Base-by-base conservation (phyloP, 106 monocot species). In the Platanthera guangdongensis region DNA sequence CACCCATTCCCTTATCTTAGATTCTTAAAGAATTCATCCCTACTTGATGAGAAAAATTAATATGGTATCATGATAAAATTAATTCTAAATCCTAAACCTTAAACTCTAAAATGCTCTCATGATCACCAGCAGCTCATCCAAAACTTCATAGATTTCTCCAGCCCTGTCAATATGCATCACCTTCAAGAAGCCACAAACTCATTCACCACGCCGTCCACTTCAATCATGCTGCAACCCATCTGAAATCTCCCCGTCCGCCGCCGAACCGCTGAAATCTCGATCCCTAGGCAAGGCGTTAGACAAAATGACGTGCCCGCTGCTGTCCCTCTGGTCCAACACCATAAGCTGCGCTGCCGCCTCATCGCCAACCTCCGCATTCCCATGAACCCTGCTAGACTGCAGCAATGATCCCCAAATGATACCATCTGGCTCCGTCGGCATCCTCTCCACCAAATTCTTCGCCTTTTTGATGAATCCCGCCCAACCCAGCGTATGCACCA, bases 141-240 rank as follows among this genome's bases (percentile, higher is more conserved):
- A 75, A 10, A 57, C 39, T 50, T 25, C 25, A 45, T 51, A 77
- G 62, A 85, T 81, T 11, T 81, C 75, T 63, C 21, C 16, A 11
- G 77, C 67, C 52, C 32, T n/a, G 9, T 77, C 9, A n/a, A n/a
- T n/a, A 55, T 86, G 83, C 74, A 83, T 15, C 57, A 57, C 54
- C 4, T n/a, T n/a, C 83, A 83, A 32, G 57, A 71, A 51, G 78
- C 84, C 25, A 90, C 68, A 75, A 90, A 90, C 77, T 90, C 87
- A 85, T 77, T 78, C 12, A 75, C 82, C 50, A 60, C 57, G 5
- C 90, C 90, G 39, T 85, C 52, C 55, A 90, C 79, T 76, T 88
- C 90, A 47, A 93, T 83, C 79, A 83, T 21, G 49, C 84, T 90
- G 50, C 93, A 83, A 10, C 93, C 86, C 10, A 82, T 82, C 50